Base-by-base conservation (phyloP, 2,329 filamentous ascomycete species). In the Sphaerulina musiva region DNA sequence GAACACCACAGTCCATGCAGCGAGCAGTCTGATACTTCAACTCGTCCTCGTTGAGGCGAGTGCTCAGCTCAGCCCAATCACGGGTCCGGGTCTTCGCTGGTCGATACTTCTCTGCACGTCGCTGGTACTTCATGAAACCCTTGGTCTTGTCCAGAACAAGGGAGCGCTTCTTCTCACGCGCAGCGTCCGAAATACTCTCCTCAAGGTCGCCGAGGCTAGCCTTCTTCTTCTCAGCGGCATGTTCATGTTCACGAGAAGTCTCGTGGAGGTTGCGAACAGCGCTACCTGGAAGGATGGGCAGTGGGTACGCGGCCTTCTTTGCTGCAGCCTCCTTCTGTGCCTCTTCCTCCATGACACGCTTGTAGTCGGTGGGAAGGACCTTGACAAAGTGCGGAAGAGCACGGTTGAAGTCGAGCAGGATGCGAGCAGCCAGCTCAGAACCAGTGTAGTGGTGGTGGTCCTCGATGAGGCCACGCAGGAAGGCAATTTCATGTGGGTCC, bases 1-100 rank as follows among this genome's bases (percentile, higher is more conserved):
- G 92, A 57, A 97, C 91, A 82, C 92, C 92, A 58, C 92, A 97
- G 75, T 97, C 92, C 92, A 97, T 97, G 78, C 92, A 97, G 61
- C 92, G 88, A 57, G 92, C 92, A 45, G 90, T 86, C 74, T 97
- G 92, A 69, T 95, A 96, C 77, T 96, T 96, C 61, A 96, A 83
- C 75, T 95, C 90, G 64, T 96, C 92, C 72, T 95, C 90, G 61
- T 88, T 89, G 46, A 97, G 80, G 55, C 92, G 87, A 66, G 83
- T 83, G 55, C 86, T 93, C 45, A 97, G 80, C 74, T 97, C 92
- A 40, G 86, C 87, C 91, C 91, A 97, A 69, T 97, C 92, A 69
- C 91, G 89, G 59, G 84, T 90, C 64, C 92, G 82, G 41, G 87
- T 90, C 71, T 88, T 86, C 4, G 87, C 81, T 67, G 83, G 84